A percentile compares a stretch with the other conserved stretches of the same genome.
These are phyloP conservation scores for Phalaenopsis equestris DNA, from an alignment of 106 monocot species.

Conservation along the genomic window DNA sequence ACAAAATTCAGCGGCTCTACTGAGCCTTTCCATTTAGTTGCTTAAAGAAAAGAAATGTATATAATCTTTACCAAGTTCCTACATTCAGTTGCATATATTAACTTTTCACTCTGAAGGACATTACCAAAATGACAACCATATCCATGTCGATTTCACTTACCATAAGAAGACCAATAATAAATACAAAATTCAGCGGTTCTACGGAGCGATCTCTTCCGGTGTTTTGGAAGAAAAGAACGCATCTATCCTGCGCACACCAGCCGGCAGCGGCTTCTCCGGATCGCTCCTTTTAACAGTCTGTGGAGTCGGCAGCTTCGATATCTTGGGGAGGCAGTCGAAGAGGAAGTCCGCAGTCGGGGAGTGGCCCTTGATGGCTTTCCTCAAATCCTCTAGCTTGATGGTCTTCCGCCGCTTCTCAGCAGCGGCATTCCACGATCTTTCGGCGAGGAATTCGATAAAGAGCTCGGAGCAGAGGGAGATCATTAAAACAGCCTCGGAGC, in stretches of 20 bases:
- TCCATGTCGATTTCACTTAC: not conserved
- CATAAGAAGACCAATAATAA: slow-evolving; percentile 22
- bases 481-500: slow-evolving; percentile 56
- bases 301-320: not conserved
- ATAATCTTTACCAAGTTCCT: too few relatives aligned
- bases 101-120: too few relatives aligned
- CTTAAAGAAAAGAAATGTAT: too few relatives aligned
- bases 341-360: slow-evolving; percentile 70
- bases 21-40: too few relatives aligned
- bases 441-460: slow-evolving; percentile 56
- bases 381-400: slow-evolving; percentile 48
- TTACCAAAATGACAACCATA: too few relatives aligned
- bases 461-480: slow-evolving; percentile 70
- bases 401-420: slow-evolving; percentile 30
- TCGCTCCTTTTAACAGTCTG: not conserved
- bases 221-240: slow-evolving; percentile 48
- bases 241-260: slow-evolving; percentile 61
- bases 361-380: slow-evolving; percentile 52
- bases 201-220: not conserved
- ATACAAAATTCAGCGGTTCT: not conserved
- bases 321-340: slow-evolving; percentile 53
- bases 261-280: slow-evolving; percentile 37
- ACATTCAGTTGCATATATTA: too few relatives aligned
- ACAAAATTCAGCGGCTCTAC: not conserved
- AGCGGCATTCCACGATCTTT: slow-evolving; percentile 32